Conservation (phyloP, 495 filamentous ascomycete genomes). For the Poronia punctata region DNA sequence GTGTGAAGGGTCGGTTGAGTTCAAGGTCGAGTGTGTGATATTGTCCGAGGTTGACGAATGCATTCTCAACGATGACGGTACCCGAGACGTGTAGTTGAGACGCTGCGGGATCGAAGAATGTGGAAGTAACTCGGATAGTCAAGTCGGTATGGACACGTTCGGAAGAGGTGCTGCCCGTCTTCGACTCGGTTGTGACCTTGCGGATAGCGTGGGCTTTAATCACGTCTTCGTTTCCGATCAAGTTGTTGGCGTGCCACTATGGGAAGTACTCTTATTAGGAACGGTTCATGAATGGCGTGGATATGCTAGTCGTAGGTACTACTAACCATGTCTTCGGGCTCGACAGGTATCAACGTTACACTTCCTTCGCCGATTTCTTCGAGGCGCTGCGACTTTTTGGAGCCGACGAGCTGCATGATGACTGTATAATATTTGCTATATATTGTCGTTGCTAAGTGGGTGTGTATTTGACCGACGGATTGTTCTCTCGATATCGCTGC, state of each 20-base stretch:
- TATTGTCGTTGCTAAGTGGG: too few relatives aligned
- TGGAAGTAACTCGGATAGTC: conserved; percentile 68
- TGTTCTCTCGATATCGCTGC: too few relatives aligned
- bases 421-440: too few relatives aligned
- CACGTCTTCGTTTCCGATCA: conserved; percentile 73
- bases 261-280: neutral
- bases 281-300: too few relatives aligned
- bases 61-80: conserved; percentile 74
- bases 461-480: too few relatives aligned
- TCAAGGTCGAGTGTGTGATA: conserved; percentile 91
- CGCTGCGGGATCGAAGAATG: conserved; percentile 85
- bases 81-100: conserved; percentile 82
- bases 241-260: conserved; percentile 95
- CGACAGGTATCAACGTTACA: conserved; percentile 77
- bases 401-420: conserved; percentile 27
- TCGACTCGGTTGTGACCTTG: conserved; percentile 62
- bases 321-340: conserved; percentile 91
- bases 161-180: conserved; percentile 68
- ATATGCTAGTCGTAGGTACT: conserved; percentile 8
- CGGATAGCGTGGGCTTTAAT: conserved; percentile 79
- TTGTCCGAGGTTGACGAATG: conserved; percentile 71
- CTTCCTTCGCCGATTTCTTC: conserved; percentile 69
- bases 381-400: conserved; percentile 43
- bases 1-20: conserved; percentile 56
- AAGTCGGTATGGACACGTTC: conserved; percentile 72